Base-by-base conservation (phyloP, 371 early-diverging fungal species). In the Syncephalastrum monosporum region DNA sequence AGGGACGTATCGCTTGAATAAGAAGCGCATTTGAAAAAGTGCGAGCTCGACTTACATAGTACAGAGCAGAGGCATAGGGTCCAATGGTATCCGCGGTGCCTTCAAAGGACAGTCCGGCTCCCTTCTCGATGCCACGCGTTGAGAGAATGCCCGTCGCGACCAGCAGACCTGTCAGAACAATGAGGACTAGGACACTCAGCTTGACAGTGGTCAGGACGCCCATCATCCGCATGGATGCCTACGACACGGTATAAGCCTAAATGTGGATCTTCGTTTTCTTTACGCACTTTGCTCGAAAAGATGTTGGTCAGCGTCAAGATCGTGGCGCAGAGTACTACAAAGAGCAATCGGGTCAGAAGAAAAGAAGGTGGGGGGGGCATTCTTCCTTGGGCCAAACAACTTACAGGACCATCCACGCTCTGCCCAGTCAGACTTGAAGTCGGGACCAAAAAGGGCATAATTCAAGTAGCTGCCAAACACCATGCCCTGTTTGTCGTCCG, bases 381-480 rank as follows among this genome's bases (percentile, higher is more conserved):
- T 3, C 15, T 16, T 8, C 15, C 19, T 42, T 10, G 15, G n/a
- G n/a, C 10, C 12, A 55, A 41, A 19, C 42, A 5, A 55, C 66
- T 60, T 67, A 72, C 75, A 42, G 50, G 75, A 57, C 75, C 75
- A 75, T 5, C 61, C 64, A 42, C 75, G 58, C 44, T 75, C 75
- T 23, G 42, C 42, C 62, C 65, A 63, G 50, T 56, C 50, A 2
- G 75, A 72, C 27, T 69, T 69, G 50, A 55, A 69, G 0, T 54
- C 44, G 6, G 68, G 33, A 1, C 75, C 75, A 56, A 65, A 72
- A 16, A 75, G 38, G 14, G 75, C 70, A 61, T 72, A 72, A 55
- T 75, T 75, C 47, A 75, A 50, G 42, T 75, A 75, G 1, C 72
- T 63, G 6, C 75, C 75, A 62, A 75, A 75, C 0, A 75, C 72